These are phyloP conservation scores for Tulasnella sp. DNA, from an alignment of 768 basidiomycete genomes.

Conservation along the genomic window DNA sequence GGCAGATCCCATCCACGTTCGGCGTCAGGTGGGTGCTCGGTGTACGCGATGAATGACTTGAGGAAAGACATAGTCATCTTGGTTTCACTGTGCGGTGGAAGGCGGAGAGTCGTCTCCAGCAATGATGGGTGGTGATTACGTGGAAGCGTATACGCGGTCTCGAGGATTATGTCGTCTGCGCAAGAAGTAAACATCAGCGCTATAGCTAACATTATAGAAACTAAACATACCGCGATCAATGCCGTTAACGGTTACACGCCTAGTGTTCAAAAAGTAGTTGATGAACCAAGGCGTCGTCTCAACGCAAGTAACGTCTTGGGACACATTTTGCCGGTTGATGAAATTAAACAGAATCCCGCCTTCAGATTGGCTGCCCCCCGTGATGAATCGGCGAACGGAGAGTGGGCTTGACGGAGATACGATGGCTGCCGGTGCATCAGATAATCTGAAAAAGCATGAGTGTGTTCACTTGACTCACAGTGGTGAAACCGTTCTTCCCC, in stretches of 20 bases:
- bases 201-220: background rate
- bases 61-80: conserved; percentile 63
- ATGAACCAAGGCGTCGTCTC: conserved; percentile 94
- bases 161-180: conserved; percentile 56
- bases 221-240: conserved; percentile 15
- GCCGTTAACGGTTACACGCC: conserved; percentile 47
- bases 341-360: conserved; percentile 65
- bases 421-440: background rate
- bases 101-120: conserved; percentile 56
- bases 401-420: conserved; percentile 33
- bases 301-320: conserved; percentile 56
- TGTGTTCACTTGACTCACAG: conserved; percentile 38
- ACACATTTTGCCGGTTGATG: conserved; percentile 45
- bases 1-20: conserved; percentile 92
- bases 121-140: conserved; percentile 67
- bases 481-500: conserved; percentile 46
- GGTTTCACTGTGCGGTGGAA: conserved; percentile 63
- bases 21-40: conserved; percentile 93
- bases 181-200: background rate
- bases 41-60: conserved; percentile 84
- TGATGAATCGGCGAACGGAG: conserved; percentile 60
- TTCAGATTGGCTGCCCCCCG: conserved; percentile 64
- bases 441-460: background rate
- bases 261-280: conserved; percentile 78
- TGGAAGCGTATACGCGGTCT: conserved; percentile 60